These are phyloP conservation scores for Colletotrichum graminicola DNA, from an alignment of 2,329 filamentous ascomycete genomes.

Conservation along the genomic window DNA sequence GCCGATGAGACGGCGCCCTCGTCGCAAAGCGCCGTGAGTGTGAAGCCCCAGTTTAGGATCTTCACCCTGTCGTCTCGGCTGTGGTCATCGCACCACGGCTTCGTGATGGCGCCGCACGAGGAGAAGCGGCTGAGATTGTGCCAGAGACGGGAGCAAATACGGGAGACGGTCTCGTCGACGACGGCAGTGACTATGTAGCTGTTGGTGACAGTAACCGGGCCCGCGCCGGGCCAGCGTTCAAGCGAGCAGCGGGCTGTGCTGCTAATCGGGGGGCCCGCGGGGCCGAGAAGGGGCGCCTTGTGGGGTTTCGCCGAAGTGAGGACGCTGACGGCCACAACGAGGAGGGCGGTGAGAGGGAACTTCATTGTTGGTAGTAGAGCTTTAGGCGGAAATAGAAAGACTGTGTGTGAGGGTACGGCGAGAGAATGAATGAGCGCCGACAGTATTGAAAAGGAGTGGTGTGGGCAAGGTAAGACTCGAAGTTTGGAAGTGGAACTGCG, in stretches of 20 bases:
- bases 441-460: not conserved
- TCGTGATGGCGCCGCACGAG: constrained; percentile 7
- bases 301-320: not conserved
- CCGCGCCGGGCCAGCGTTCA: not conserved
- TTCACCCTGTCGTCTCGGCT: not conserved
- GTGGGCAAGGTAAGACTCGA: not conserved
- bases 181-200: not conserved
- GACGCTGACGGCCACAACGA: not conserved
- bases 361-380: not conserved
- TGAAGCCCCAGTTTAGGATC: constrained; percentile 5
- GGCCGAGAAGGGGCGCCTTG: constrained; percentile 4
- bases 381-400: not conserved
- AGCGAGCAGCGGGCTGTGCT: not conserved
- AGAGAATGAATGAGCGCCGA: not conserved
- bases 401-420: not conserved
- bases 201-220: not conserved
- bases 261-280: not conserved
- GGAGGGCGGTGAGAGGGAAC: not conserved
- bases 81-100: not conserved
- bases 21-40: not conserved
- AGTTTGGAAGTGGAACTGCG: not conserved
- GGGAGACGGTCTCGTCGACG: not conserved
- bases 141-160: not conserved
- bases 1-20: not conserved
- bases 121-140: constrained; percentile 1